A percentile compares a stretch with the other conserved stretches of the same genome.
Conservation (phyloP, 495 filamentous ascomycete species). For the Podospora comata region DNA sequence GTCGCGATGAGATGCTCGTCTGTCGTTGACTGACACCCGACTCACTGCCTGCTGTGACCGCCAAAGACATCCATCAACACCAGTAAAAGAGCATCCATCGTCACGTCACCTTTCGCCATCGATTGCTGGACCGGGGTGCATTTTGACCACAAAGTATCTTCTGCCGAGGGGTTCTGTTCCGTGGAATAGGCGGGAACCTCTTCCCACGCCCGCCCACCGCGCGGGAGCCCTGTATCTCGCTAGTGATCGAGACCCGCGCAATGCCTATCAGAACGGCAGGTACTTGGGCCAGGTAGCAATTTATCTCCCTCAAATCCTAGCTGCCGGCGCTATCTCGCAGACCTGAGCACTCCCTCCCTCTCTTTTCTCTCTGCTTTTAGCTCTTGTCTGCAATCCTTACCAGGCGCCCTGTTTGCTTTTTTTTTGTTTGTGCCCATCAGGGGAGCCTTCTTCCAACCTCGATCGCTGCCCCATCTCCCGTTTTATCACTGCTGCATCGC, state of each 20-base stretch:
- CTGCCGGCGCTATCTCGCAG: constrained; percentile 30
- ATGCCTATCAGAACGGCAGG: constrained; percentile 21
- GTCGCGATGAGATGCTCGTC: neutral
- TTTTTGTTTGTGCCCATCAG: constrained; percentile 4
- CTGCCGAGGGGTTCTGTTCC: constrained; percentile 27
- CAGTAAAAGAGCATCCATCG: constrained; percentile 14
- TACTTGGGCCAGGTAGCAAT: constrained; percentile 27
- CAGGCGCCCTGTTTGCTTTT: constrained; percentile 11
- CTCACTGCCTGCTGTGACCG: no score
- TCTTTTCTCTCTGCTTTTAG: constrained; percentile 1
- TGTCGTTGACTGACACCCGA: neutral
- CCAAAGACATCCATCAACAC: neutral
- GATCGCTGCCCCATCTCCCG: constrained; percentile 3
- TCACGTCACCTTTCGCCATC: constrained; percentile 28
- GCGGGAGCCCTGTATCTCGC: constrained; percentile 22
- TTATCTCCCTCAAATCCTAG: constrained; percentile 36
- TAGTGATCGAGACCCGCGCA: constrained; percentile 22
- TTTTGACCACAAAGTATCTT: constrained; percentile 20
- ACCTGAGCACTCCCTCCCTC: constrained; percentile 9
- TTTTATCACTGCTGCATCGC: neutral
- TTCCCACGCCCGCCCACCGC: constrained; percentile 13
- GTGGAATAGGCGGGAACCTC: constrained; percentile 28
- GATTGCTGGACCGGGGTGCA: constrained; percentile 11
- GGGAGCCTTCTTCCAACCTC: constrained; percentile 6
- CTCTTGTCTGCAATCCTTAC: constrained; percentile 5